Conservation (phyloP, 441 rosid species). For the Lepidium campestre region DNA sequence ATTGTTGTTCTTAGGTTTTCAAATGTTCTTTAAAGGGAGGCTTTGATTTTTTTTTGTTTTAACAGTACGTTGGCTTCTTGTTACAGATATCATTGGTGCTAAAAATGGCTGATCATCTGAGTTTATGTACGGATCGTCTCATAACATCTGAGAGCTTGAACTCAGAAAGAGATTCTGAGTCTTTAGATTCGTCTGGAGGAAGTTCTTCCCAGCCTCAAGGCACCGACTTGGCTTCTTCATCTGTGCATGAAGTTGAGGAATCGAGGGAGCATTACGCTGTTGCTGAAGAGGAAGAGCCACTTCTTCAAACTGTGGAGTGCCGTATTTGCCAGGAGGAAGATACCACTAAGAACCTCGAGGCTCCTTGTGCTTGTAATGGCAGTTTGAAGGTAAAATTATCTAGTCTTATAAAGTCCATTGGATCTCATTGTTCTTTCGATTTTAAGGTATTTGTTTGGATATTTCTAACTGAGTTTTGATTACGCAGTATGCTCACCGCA, state of each 20-base stretch:
- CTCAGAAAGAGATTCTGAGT: constrained; percentile 33
- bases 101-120: constrained; percentile 51
- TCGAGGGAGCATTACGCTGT: constrained; percentile 23
- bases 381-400: constrained; percentile 54
- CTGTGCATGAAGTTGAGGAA: constrained; percentile 35
- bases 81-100: constrained; percentile 23
- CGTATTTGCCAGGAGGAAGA: constrained; percentile 83
- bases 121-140: constrained; percentile 50
- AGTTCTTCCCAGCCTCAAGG: constrained; percentile 34
- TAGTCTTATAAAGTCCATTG: background rate
- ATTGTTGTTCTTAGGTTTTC: background rate
- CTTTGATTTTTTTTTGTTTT: background rate
- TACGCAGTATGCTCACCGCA: constrained; percentile 40
- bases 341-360: constrained; percentile 46
- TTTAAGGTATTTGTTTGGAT: background rate
- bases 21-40: background rate
- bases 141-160: constrained; percentile 41
- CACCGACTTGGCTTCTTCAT: constrained; percentile 33
- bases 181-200: constrained; percentile 43
- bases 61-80: background rate
- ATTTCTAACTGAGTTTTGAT: background rate
- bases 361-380: constrained; percentile 74
- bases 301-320: constrained; percentile 60
- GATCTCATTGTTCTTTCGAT: background rate
- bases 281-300: constrained; percentile 46